Percentiles rank a stretch among this genome's conserved stretches.
These are phyloP conservation scores for Schoenoplectus tabernaemontani DNA, from an alignment of 202 grass and related monocot species.

Conservation along the genomic window DNA sequence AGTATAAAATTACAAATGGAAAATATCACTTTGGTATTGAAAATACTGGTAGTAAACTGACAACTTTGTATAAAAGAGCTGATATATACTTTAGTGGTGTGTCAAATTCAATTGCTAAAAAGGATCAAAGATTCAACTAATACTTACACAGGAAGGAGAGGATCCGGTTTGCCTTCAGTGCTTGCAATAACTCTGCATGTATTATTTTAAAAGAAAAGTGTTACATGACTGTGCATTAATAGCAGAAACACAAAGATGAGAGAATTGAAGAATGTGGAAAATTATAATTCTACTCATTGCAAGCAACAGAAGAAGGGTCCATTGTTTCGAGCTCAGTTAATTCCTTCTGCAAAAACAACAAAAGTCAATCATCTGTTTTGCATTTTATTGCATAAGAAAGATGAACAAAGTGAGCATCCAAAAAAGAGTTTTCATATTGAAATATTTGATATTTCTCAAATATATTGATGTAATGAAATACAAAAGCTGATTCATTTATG, in stretches of 20 bases:
- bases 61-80: neutral
- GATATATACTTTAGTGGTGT: neutral
- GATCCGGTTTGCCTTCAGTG: constrained; percentile 74
- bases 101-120: neutral
- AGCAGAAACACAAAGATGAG: neutral
- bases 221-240: neutral
- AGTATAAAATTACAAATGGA: neutral
- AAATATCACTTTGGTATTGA: neutral
- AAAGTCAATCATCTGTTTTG: neutral
- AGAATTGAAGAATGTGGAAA: constrained; percentile 18
- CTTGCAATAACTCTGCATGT: constrained; percentile 54
- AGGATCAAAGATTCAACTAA: neutral
- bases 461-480: neutral
- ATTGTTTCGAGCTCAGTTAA: constrained; percentile 72
- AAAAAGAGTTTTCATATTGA: neutral
- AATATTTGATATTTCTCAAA: neutral
- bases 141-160: constrained; percentile 81
- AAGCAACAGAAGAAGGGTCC: constrained; percentile 68
- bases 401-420: neutral
- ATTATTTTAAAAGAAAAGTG: neutral
- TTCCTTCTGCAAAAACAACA: constrained; percentile 49
- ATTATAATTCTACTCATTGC: constrained; percentile 60
- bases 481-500: neutral
- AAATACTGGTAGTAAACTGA: neutral
- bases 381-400: neutral